These are phyloP conservation scores for Hibiscus mutabilis DNA, from an alignment of 345 rosid genomes.

Conservation along the genomic window DNA sequence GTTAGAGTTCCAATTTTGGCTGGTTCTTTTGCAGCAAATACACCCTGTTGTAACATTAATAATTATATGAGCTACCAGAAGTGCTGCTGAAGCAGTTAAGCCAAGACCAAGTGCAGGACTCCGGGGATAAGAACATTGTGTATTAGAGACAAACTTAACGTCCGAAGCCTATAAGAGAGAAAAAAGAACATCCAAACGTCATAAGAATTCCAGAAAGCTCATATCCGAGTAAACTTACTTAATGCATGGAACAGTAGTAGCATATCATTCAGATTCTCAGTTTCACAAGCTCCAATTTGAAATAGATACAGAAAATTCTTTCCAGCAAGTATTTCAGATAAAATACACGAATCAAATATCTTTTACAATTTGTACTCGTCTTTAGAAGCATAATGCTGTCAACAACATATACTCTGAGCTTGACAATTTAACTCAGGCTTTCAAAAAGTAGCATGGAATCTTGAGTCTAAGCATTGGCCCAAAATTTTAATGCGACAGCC, in stretches of 20 bases:
- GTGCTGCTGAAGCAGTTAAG: constrained; percentile 59
- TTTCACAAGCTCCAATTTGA: not conserved
- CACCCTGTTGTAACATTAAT: constrained; percentile 62
- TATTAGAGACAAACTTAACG: constrained; percentile 34
- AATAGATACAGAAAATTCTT: not conserved
- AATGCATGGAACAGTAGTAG: not conserved
- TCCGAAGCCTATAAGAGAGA: constrained; percentile 50
- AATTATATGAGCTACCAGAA: constrained; percentile 64
- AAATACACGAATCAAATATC: not conserved
- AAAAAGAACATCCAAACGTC: not conserved
- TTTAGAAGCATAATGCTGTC: not conserved
- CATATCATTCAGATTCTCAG: not conserved
- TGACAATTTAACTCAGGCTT: not conserved
- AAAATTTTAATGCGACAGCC: not conserved
- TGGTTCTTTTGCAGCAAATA: constrained; percentile 65
- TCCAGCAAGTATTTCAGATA: not conserved
- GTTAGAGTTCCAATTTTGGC: constrained; percentile 45
- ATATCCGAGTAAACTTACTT: not conserved
- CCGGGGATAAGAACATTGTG: constrained; percentile 63
- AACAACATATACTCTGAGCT: not conserved
- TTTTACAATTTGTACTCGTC: not conserved
- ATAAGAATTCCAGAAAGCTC: not conserved
- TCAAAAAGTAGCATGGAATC: not conserved
- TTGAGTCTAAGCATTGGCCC: not conserved
- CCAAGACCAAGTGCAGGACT: constrained; percentile 81